phyloP scores from a whole-genome alignment of 2,329 filamentous ascomycete genomes.

The Lecanoromycetidae sp. region DNA sequence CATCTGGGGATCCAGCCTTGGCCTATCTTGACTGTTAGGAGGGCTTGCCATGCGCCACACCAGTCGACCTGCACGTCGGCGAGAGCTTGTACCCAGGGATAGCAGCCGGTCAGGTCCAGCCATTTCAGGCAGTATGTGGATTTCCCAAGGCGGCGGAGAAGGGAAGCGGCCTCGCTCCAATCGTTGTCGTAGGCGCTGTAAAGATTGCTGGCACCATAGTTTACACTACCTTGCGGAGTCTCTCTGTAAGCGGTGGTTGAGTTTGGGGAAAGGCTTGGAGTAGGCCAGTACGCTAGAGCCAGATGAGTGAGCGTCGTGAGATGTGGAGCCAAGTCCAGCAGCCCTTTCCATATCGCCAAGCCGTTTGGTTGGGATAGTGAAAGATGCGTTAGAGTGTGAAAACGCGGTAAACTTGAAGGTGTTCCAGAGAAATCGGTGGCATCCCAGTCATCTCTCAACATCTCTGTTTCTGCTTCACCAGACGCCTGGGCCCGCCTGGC shows the following conservation, averaged over 20 bases:
- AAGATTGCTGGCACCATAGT: conserved; percentile 40
- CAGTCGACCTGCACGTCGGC: conserved; percentile 30
- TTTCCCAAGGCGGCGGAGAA: conserved; percentile 44
- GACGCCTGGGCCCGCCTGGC: conserved; percentile 14
- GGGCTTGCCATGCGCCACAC: conserved; percentile 34
- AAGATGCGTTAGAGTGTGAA: conserved; percentile 44
- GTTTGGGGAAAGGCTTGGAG: conserved; percentile 45
- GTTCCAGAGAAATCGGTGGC: conserved; percentile 18
- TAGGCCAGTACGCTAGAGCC: conserved; percentile 51
- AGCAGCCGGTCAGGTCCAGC: conserved; percentile 51
- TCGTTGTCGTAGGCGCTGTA: conserved; percentile 44
- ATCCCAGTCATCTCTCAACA: conserved; percentile 28
- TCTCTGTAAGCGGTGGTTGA: conserved; percentile 30
- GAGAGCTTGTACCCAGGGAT: conserved; percentile 42
- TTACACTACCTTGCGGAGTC: conserved; percentile 28
- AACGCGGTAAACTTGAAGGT: conserved; percentile 25
- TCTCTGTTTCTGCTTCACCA: not conserved
- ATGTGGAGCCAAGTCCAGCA: conserved; percentile 40
- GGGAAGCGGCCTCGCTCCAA: conserved; percentile 43
- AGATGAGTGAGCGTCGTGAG: conserved; percentile 48
- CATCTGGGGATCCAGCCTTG: conserved; percentile 23
- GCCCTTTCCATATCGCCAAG: conserved; percentile 41
- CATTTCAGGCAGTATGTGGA: conserved; percentile 47
- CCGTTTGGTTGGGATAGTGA: conserved; percentile 43
- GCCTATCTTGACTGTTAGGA: conserved; percentile 32